Percentiles rank a stretch among this genome's conserved stretches.
Conservation (phyloP, 129 eudicot genomes). For the Lonicera japonica region DNA sequence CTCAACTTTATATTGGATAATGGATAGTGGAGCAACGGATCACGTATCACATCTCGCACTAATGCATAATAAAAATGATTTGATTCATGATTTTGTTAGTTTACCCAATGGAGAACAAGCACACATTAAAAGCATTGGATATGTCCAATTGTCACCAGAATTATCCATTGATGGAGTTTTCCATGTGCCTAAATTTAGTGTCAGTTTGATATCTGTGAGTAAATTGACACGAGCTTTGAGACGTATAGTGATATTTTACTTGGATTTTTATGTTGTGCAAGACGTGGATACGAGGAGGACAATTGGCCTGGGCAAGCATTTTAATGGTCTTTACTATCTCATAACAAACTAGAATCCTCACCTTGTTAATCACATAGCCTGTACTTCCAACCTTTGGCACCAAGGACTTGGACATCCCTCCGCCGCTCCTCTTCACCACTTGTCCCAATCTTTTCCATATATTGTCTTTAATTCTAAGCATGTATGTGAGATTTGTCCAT, state of each 20-base stretch:
- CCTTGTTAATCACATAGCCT: too few species aligned
- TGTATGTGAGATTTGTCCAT: too few species aligned
- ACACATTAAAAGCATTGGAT: background rate
- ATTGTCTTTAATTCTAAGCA: background rate
- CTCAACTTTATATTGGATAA: constrained; percentile 4
- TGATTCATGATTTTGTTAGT: background rate
- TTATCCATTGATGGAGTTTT: too few species aligned
- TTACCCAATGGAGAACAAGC: background rate
- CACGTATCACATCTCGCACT: background rate
- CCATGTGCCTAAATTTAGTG: background rate
- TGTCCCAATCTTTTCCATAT: background rate
- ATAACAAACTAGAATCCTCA: background rate
- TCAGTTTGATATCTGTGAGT: background rate
- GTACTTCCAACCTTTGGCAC: constrained; percentile 2
- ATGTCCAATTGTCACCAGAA: too few species aligned
- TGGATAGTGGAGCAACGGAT: background rate
- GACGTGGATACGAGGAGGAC: too few species aligned
- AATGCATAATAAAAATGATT: background rate
- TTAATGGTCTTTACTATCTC: too few species aligned
- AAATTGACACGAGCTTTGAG: background rate
- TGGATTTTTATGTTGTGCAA: too few species aligned
- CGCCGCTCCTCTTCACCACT: background rate
- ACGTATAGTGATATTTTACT: background rate
- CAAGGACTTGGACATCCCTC: background rate
- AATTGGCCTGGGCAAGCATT: background rate